A percentile compares a stretch with the other conserved stretches of the same genome.
phyloP scores from a whole-genome alignment of 306 rosid species.

The Quercus wislizeni region DNA sequence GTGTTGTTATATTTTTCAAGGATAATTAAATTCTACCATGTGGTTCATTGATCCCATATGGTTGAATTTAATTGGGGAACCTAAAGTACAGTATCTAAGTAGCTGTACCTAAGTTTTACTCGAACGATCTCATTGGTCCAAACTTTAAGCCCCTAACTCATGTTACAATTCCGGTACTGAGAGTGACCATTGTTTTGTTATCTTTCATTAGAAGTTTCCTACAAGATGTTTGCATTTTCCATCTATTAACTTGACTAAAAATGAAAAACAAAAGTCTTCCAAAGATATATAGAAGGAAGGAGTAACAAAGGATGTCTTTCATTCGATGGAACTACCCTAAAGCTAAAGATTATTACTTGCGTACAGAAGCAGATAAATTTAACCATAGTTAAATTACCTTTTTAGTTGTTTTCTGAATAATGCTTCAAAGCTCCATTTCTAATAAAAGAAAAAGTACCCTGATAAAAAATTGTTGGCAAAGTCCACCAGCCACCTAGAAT shows the following conservation, averaged over 20 bases:
- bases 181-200: not conserved
- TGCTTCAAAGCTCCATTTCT: constrained; percentile 29
- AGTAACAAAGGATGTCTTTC: constrained; percentile 1
- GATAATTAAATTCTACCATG: no score
- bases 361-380: not conserved
- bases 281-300: not conserved
- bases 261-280: not conserved
- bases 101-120: no score
- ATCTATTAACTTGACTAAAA: not conserved
- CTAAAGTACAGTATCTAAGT: no score
- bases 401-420: constrained; percentile 14
- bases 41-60: no score
- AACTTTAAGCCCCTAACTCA: not conserved
- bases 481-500: constrained; percentile 85
- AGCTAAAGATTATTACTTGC: constrained; percentile 4
- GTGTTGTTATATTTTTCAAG: no score
- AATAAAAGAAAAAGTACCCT: constrained; percentile 29
- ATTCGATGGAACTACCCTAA: not conserved
- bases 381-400: constrained; percentile 4
- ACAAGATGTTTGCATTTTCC: not conserved
- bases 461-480: constrained; percentile 31
- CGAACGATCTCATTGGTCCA: not conserved
- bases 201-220: not conserved
- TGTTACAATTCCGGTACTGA: not conserved
- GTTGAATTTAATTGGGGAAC: no score